These are phyloP conservation scores for Eimeria sp. DNA, from an alignment of 169 alveolate species.

Conservation along the genomic window DNA sequence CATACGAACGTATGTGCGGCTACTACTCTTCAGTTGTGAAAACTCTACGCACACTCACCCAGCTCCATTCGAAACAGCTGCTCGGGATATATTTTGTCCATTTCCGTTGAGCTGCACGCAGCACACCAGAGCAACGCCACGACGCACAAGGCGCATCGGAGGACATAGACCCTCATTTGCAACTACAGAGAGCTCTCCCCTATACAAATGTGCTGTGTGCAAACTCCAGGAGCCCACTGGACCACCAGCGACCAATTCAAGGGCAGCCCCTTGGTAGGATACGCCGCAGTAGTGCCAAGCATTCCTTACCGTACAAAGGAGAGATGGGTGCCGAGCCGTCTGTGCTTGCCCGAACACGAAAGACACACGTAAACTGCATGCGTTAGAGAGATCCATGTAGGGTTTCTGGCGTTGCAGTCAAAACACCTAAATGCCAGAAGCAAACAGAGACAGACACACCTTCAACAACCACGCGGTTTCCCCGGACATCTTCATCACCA, in stretches of 20 bases:
- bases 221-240: not conserved
- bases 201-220: not conserved
- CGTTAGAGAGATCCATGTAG: constrained; percentile 98
- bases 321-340: constrained; percentile 97
- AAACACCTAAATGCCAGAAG: constrained; percentile 89
- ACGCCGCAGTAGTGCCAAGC: not conserved
- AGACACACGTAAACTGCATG: constrained; percentile 97
- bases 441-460: not conserved
- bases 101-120: constrained; percentile 89
- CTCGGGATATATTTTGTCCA: constrained; percentile 94
- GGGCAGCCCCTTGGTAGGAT: not conserved
- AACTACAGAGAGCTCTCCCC: not conserved
- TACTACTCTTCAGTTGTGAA: too few relatives aligned
- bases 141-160: not conserved
- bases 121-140: not conserved
- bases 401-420: constrained; percentile 97
- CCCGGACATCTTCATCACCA: not conserved
- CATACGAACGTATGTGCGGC: not conserved
- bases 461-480: not conserved
- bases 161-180: not conserved
- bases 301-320: constrained; percentile 93
- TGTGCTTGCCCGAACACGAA: constrained; percentile 97
- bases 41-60: constrained; percentile 82
- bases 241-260: too few relatives aligned
- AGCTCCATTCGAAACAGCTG: constrained; percentile 90